A percentile compares a stretch with the other conserved stretches of the same genome.
phyloP scores from a whole-genome alignment of 768 basidiomycete genomes.

The Kwoniella newhampshirensis region DNA sequence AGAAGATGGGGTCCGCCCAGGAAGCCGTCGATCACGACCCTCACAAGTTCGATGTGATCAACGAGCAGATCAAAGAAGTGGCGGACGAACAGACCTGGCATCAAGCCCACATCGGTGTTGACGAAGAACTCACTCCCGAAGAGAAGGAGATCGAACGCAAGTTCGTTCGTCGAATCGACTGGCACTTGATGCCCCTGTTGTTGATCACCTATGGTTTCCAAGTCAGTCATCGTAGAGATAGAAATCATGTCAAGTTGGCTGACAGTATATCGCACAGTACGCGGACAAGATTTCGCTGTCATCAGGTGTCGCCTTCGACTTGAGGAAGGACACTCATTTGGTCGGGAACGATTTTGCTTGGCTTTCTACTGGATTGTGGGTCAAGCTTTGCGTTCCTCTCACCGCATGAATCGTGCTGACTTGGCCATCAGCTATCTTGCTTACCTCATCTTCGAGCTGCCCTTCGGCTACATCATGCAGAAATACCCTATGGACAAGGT shows the following conservation, averaged over 20 bases:
- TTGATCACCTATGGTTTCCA: conserved; percentile 22
- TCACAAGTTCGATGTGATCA: conserved; percentile 1
- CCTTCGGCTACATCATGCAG: conserved; percentile 25
- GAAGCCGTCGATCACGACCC: background rate
- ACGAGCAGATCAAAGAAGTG: conserved; percentile 11
- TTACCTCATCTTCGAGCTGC: conserved; percentile 24
- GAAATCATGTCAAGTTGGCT: background rate
- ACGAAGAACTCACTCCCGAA: conserved; percentile 13
- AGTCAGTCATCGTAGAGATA: background rate
- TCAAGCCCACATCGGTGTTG: conserved; percentile 16
- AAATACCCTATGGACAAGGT: conserved; percentile 25
- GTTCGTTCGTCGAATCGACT: conserved; percentile 21
- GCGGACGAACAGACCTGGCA: conserved; percentile 14
- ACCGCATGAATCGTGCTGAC: too few species aligned
- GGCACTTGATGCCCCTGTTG: conserved; percentile 28
- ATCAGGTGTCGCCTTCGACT: conserved; percentile 23
- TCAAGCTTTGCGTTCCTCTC: background rate
- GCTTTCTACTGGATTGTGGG: conserved; percentile 25
- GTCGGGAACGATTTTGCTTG: conserved; percentile 26
- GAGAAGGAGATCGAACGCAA: conserved; percentile 9
- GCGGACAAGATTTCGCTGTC: conserved; percentile 29
- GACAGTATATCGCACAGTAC: conserved; percentile 11
- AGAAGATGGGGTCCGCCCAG: background rate
- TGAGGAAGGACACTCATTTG: conserved; percentile 12
- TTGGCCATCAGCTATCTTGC: conserved; percentile 18